Evolutionary conservation across 2,329 filamentous ascomycete genomes (phyloP).

Genomic region (Rhexocercosporidium sp.): DNA sequence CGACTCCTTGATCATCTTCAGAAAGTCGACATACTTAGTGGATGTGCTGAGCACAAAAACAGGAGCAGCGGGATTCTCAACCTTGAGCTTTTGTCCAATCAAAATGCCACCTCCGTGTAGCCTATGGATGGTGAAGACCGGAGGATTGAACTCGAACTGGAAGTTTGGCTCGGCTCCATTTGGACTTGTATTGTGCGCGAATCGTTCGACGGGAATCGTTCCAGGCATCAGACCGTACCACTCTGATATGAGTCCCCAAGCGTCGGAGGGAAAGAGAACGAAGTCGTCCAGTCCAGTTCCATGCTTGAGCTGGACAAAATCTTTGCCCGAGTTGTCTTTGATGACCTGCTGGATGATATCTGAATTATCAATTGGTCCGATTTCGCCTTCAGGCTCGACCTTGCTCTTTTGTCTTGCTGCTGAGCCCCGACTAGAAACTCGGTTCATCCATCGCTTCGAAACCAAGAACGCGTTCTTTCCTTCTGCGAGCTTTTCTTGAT

Average conservation of each 20-base stretch:
- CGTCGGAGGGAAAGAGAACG: slow-evolving; percentile 76
- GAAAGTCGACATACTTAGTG: slow-evolving; percentile 73
- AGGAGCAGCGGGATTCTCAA: slow-evolving; percentile 64
- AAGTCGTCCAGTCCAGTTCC: slow-evolving; percentile 74
- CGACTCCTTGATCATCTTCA: slow-evolving; percentile 73
- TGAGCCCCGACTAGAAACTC: slow-evolving; percentile 69
- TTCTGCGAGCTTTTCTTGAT: slow-evolving; percentile 60
- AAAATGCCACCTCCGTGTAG: slow-evolving; percentile 66
- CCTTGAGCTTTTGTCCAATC: slow-evolving; percentile 63
- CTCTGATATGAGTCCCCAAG: slow-evolving; percentile 79
- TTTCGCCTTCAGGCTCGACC: slow-evolving; percentile 60
- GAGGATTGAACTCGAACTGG: slow-evolving; percentile 83
- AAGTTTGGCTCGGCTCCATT: slow-evolving; percentile 65
- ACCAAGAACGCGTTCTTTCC: slow-evolving; percentile 80
- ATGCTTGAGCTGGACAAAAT: slow-evolving; percentile 76
- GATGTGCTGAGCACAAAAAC: slow-evolving; percentile 74
- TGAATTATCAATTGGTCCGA: slow-evolving; percentile 84
- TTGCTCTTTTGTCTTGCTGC: slow-evolving; percentile 64
- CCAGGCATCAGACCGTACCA: slow-evolving; percentile 81
- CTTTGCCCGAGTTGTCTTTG: slow-evolving; percentile 52
- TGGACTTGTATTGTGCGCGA: slow-evolving; percentile 76
- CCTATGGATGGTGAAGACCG: slow-evolving; percentile 83
- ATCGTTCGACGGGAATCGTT: slow-evolving; percentile 74
- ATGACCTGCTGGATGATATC: slow-evolving; percentile 73
- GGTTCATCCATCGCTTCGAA: slow-evolving; percentile 78